Conservation (phyloP, 2,329 filamentous ascomycete genomes). For the Pseudocercospora fuligena region DNA sequence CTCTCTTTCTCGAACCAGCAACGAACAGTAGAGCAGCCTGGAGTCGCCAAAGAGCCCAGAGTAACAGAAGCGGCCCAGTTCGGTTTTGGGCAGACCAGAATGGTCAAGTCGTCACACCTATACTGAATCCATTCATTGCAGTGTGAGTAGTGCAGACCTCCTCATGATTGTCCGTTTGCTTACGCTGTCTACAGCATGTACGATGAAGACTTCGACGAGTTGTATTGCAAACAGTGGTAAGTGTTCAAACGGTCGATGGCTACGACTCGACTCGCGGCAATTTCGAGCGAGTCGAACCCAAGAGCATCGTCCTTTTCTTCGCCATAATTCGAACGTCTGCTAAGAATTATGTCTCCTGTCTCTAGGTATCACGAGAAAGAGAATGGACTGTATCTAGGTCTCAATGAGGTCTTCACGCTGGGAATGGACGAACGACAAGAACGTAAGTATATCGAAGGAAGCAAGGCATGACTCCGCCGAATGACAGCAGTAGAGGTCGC, state of each 20-base stretch:
- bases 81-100: background rate
- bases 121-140: slow-evolving; percentile 7
- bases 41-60: background rate
- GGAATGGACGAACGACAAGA: background rate
- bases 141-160: background rate
- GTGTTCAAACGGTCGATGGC: background rate
- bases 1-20: slow-evolving; percentile 12
- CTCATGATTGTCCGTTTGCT: background rate
- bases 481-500: too few species aligned
- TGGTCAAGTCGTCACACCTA: background rate
- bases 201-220: background rate
- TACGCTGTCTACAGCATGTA: background rate
- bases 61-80: background rate
- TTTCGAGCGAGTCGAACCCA: background rate
- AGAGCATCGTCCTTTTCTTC: background rate
- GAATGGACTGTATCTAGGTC: slow-evolving; percentile 1
- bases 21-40: background rate
- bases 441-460: background rate
- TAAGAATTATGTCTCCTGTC: background rate
- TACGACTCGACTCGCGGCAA: background rate
- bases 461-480: too few species aligned
- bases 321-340: background rate
- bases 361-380: background rate
- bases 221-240: background rate
- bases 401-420: slow-evolving; percentile 2